Percentiles rank a stretch among this genome's conserved stretches.
Conservation (phyloP, 257 asterid genomes). For the Salvia miltiorrhiza region DNA sequence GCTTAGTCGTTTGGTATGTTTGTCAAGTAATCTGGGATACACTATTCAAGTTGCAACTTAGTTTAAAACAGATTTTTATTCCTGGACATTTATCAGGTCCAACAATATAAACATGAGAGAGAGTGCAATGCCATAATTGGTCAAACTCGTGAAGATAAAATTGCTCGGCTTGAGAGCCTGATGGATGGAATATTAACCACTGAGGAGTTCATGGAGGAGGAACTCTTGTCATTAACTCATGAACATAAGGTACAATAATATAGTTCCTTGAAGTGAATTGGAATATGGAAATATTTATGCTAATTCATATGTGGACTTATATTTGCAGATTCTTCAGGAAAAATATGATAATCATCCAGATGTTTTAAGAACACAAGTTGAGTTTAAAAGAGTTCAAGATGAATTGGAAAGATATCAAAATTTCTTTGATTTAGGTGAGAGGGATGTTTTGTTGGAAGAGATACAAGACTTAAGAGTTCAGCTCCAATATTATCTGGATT, state of each 20-base stretch:
- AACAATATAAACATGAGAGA: conserved; percentile 97
- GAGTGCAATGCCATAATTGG: conserved; percentile 84
- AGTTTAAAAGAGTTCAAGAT: conserved; percentile 68
- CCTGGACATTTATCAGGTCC: conserved; percentile 52
- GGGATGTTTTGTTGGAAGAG: conserved; percentile 92
- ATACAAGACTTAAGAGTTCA: conserved; percentile 81
- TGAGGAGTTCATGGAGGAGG: conserved; percentile 90
- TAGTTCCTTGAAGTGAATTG: conserved; percentile 8
- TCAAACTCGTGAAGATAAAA: conserved; percentile 94
- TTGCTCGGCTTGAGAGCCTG: conserved; percentile 89
- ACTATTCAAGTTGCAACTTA: not conserved
- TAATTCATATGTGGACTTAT: conserved; percentile 20
- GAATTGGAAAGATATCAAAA: conserved; percentile 77
- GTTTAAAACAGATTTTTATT: conserved; percentile 17
- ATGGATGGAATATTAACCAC: conserved; percentile 89
- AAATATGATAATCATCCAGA: conserved; percentile 89
- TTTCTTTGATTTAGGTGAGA: conserved; percentile 94
- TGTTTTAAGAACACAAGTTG: conserved; percentile 69
- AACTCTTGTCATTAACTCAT: conserved; percentile 57
- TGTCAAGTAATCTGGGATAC: conserved; percentile 7
- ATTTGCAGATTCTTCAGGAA: conserved; percentile 75
- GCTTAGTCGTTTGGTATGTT: conserved; percentile 84
- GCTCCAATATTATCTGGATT: conserved; percentile 68
- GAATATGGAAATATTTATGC: conserved; percentile 16
- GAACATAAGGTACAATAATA: conserved; percentile 66